Conservation (phyloP, 2,329 filamentous ascomycete species). For the Calonectria pseudoreteaudii region DNA sequence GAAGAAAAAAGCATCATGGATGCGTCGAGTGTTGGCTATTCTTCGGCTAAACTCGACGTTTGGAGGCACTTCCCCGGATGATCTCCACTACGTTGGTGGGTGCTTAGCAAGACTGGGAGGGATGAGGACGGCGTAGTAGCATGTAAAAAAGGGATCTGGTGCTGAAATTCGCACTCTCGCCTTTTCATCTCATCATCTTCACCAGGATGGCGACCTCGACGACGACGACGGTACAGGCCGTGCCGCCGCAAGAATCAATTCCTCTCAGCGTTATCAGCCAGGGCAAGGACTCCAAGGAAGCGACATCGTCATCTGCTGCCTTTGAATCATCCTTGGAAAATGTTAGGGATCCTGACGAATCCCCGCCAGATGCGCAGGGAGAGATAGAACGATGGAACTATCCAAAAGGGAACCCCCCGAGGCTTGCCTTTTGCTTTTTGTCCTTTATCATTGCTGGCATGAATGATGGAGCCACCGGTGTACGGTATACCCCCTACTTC, state of each 20-base stretch:
- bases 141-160: neutral
- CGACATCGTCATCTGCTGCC: neutral
- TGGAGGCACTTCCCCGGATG: neutral
- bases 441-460: constrained; percentile 71
- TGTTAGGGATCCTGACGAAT: constrained; percentile 21
- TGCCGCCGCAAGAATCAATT: neutral
- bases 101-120: neutral
- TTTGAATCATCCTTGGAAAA: constrained; percentile 12
- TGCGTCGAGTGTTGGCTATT: neutral
- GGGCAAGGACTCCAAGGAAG: neutral
- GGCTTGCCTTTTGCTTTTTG: constrained; percentile 61
- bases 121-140: neutral
- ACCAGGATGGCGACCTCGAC: neutral
- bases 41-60: neutral
- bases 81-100: neutral
- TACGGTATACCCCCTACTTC: constrained; percentile 46
- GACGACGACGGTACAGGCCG: constrained; percentile 1
- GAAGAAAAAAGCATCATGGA: neutral
- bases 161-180: neutral
- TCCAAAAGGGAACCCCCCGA: constrained; percentile 47
- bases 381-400: constrained; percentile 51
- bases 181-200: neutral
- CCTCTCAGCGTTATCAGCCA: neutral
- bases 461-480: constrained; percentile 72
- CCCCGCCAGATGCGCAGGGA: constrained; percentile 43